Conservation (phyloP, 257 asterid genomes). For the Solanum tarapatanum region DNA sequence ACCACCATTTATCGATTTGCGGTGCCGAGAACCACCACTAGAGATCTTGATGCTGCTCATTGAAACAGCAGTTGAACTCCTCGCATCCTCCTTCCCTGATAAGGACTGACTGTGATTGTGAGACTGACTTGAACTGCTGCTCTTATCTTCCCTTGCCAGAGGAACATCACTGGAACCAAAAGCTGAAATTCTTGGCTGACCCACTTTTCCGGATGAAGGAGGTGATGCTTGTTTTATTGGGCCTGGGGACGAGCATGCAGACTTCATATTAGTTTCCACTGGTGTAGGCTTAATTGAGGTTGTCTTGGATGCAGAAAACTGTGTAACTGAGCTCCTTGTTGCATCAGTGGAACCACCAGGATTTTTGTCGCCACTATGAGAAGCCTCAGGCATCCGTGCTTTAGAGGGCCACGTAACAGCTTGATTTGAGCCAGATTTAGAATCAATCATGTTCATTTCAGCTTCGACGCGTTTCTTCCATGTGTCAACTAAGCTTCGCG, state of each 20-base stretch:
- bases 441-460: conserved; percentile 43
- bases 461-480: conserved; percentile 65
- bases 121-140: conserved; percentile 37
- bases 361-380: conserved; percentile 22
- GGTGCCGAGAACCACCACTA: conserved; percentile 18
- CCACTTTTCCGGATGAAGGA: conserved; percentile 32
- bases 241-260: conserved; percentile 34
- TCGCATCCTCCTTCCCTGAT: conserved; percentile 31
- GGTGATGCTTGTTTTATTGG: conserved; percentile 18
- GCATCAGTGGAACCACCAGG: conserved; percentile 26
- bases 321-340: conserved; percentile 25
- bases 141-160: conserved; percentile 29
- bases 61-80: conserved; percentile 22
- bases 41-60: conserved; percentile 20
- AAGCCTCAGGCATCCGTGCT: conserved; percentile 21
- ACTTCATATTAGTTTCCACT: conserved; percentile 23
- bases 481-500: conserved; percentile 42
- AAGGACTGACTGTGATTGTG: conserved; percentile 17
- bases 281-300: conserved; percentile 22
- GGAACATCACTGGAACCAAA: conserved; percentile 23
- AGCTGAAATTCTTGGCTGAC: conserved; percentile 18
- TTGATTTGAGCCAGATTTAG: conserved; percentile 31
- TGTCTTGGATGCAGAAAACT: conserved; percentile 27
- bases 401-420: conserved; percentile 29
- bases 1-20: conserved; percentile 14